Evolutionary conservation across 805 yeast genomes (phyloP).

Genomic region (Cyberlindnera meyerae): DNA sequence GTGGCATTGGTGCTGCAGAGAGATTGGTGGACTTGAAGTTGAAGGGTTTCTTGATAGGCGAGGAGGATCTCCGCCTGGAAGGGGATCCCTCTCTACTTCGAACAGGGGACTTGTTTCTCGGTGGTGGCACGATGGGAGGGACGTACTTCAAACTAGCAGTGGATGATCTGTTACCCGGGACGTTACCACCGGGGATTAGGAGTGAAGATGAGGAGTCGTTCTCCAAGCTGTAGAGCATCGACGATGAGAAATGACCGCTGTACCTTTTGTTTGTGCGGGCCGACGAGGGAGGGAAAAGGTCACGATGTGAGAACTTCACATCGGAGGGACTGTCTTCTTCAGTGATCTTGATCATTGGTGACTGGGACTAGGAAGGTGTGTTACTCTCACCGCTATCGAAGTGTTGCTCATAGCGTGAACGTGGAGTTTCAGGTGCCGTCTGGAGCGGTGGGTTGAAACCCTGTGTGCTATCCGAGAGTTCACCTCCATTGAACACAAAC

Average conservation of each 20-base stretch:
- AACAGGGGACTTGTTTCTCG: constrained; percentile 25
- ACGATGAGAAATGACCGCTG: constrained; percentile 15
- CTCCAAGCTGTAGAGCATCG: constrained; percentile 12
- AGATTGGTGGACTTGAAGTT: constrained; percentile 55
- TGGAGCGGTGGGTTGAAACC: no score
- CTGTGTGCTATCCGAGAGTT: no score
- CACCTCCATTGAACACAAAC: no score
- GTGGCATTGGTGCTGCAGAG: constrained; percentile 25
- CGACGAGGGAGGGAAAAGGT: constrained; percentile 18
- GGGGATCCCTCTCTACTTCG: constrained; percentile 32
- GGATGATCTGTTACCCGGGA: constrained; percentile 26
- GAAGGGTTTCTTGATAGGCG: constrained; percentile 44
- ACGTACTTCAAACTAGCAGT: constrained; percentile 22
- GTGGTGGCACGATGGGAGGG: constrained; percentile 24
- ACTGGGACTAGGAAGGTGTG: constrained; percentile 20
- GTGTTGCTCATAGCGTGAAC: constrained; percentile 21
- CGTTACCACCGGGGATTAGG: constrained; percentile 25
- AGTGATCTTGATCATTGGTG: constrained; percentile 27
- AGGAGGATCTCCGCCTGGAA: constrained; percentile 22
- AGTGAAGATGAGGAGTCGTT: constrained; percentile 22
- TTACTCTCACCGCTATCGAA: no score
- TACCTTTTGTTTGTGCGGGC: constrained; percentile 15
- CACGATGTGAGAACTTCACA: constrained; percentile 7
- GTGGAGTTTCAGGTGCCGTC: constrained; percentile 21
- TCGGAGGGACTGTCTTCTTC: constrained; percentile 16